Percentiles rank a stretch among this genome's conserved stretches.
Conservation (phyloP, 768 basidiomycete species). For the Trametes coccinea region DNA sequence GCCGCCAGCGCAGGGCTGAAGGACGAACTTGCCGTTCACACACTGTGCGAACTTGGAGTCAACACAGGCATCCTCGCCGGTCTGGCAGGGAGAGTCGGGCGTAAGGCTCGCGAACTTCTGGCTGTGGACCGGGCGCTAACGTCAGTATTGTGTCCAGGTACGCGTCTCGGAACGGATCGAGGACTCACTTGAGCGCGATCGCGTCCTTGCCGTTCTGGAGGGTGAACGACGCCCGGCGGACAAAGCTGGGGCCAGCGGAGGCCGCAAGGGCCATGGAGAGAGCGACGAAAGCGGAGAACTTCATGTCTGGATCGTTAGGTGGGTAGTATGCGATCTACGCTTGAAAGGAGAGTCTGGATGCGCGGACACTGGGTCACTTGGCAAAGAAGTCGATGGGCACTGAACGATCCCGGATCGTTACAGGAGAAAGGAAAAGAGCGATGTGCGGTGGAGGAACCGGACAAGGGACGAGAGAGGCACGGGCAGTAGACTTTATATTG, state of each 20-base stretch:
- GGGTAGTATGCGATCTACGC: slow-evolving; percentile 20
- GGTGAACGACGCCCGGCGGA: slow-evolving; percentile 20
- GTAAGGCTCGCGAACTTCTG: slow-evolving; percentile 49
- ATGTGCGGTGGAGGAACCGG: slow-evolving; percentile 13
- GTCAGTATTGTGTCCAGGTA: neutral
- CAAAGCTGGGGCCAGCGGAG: slow-evolving; percentile 25
- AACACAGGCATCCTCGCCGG: slow-evolving; percentile 49
- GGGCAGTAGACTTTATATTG: slow-evolving; percentile 7
- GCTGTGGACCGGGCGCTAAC: slow-evolving; percentile 13
- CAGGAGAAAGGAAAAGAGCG: slow-evolving; percentile 9
- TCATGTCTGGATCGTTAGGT: slow-evolving; percentile 34
- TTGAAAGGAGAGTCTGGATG: slow-evolving; percentile 11
- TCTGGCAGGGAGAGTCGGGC: slow-evolving; percentile 47
- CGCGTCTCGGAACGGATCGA: neutral
- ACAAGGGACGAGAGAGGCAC: slow-evolving; percentile 6
- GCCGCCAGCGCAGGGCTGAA: slow-evolving; percentile 28
- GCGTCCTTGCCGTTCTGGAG: slow-evolving; percentile 34
- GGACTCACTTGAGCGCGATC: slow-evolving; percentile 30
- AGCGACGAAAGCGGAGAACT: slow-evolving; percentile 40
- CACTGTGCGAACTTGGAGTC: slow-evolving; percentile 55
- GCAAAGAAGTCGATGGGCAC: slow-evolving; percentile 17
- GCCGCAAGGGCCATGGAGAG: slow-evolving; percentile 30
- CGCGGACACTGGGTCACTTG: slow-evolving; percentile 21
- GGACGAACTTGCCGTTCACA: slow-evolving; percentile 43
- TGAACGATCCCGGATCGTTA: slow-evolving; percentile 22